Conservation (phyloP, 1,284 basidiomycete species). For the Ustilago trichophora region DNA sequence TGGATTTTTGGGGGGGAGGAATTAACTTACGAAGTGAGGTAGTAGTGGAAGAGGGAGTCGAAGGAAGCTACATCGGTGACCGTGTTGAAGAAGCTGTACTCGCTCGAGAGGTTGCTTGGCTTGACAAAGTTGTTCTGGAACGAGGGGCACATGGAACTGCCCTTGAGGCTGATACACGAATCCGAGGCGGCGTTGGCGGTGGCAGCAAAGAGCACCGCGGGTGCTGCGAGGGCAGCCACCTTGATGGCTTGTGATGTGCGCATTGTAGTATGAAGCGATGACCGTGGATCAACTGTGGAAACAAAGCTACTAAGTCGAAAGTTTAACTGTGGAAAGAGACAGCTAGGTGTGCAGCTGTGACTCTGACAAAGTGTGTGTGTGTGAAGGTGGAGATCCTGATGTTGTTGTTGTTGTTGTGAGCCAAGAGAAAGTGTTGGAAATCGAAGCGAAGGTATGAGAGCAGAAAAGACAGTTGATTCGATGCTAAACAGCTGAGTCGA, state of each 20-base stretch:
- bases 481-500: conserved; percentile 19
- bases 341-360: neutral
- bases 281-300: neutral
- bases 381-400: conserved; percentile 1
- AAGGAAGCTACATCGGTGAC: conserved; percentile 67
- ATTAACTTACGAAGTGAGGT: conserved; percentile 61
- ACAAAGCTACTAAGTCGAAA: too few species aligned
- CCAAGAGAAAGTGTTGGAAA: neutral
- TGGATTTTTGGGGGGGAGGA: too few species aligned
- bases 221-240: conserved; percentile 29
- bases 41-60: conserved; percentile 66
- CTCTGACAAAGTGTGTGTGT: neutral
- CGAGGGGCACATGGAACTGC: conserved; percentile 52
- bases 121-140: conserved; percentile 62
- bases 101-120: conserved; percentile 65
- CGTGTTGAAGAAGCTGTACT: conserved; percentile 65
- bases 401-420: neutral
- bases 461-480: conserved; percentile 39
- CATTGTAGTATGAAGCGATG: conserved; percentile 16
- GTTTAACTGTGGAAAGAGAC: neutral
- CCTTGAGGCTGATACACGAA: conserved; percentile 51
- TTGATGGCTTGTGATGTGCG: conserved; percentile 33
- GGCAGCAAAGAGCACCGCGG: conserved; percentile 26
- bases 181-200: conserved; percentile 34
- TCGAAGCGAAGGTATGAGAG: conserved; percentile 1